Conservation (phyloP, 805 yeast genomes). For the Kuraishia piskuri region DNA sequence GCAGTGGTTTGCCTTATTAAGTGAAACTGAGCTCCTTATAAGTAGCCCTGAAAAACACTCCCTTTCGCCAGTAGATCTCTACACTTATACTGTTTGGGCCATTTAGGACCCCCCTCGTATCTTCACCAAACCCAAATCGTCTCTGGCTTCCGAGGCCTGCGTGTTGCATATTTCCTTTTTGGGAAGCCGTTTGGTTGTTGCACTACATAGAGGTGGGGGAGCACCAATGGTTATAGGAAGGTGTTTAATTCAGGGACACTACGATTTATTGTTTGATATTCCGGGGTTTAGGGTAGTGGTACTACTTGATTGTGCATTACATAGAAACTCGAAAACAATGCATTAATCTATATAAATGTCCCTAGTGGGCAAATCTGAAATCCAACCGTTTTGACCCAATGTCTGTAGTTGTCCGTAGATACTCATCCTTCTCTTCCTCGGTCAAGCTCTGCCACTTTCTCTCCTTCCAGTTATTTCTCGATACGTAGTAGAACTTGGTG, state of each 20-base stretch:
- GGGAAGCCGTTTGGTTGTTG: neutral
- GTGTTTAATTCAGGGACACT: too few relatives aligned
- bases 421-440: conserved; percentile 38
- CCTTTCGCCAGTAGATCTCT: neutral
- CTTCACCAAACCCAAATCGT: neutral
- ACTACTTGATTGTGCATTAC: too few relatives aligned
- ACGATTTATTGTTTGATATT: too few relatives aligned
- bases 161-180: neutral
- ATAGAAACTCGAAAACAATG: neutral
- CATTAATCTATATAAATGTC: neutral
- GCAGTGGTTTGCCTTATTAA: too few relatives aligned
- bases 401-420: conserved; percentile 36
- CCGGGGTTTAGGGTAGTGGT: too few relatives aligned
- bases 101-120: neutral
- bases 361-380: conserved; percentile 19
- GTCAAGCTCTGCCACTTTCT: conserved; percentile 42
- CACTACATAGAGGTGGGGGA: too few relatives aligned
- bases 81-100: neutral
- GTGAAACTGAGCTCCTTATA: neutral
- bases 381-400: conserved; percentile 54
- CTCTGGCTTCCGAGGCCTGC: neutral
- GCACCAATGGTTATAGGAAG: too few relatives aligned
- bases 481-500: conserved; percentile 28
- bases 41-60: neutral
- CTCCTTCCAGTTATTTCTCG: conserved; percentile 35